Evolutionary conservation across 768 basidiomycete genomes (phyloP), one percentile per base, ranked within the genome.

Genomic region (Auriscalpium microsporum): DNA sequence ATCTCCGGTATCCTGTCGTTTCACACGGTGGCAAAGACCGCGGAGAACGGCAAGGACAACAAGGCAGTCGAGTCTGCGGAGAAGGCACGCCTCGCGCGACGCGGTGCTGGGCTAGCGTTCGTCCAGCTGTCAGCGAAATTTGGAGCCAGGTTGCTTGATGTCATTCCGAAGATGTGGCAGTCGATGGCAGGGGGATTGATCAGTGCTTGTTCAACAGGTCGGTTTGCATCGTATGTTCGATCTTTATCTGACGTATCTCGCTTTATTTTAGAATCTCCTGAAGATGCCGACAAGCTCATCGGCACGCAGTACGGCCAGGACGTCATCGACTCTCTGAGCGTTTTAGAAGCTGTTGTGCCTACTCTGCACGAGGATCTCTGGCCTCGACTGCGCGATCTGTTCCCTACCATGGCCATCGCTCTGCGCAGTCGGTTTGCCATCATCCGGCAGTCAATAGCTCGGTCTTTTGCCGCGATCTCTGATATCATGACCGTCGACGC

Each of bases 141-240:
- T 61, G 93, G 89, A 0, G 67, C 81, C 2, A 71, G 71, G 13
- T 73, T 98, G 34, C 72, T 98, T 37, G 79, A 84, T 0, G 76
- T 81, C 36, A 82, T 98, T n/a, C 95, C 96, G 2, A 91, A 83
- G 61, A 88, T 97, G 78, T 98, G 95, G 94, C 84, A 87, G 49
- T 92, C 89, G 5, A 91, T 96, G 83, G 84, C 83, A 13, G 86
- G 85, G 21, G 85, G 89, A 21, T 67, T 96, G 38, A 62, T 87
- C 46, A 81, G 79, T 52, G 79, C 84, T 21, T 93, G 86, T 60
- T 72, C 75, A 44, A 67, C 76, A 37, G 83, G 93, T 93, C 67
- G 45, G 81, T 64, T 33, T n/a, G 40, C 44, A 45, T 57, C 8
- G 48, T 11, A 7, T 35, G 23, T 48, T 17, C 4, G 40, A 42